Evolutionary conservation across 164 flowering plant species (phyloP), one percentile per base, ranked within the genome.

Genomic region (Magnolia sinica): DNA sequence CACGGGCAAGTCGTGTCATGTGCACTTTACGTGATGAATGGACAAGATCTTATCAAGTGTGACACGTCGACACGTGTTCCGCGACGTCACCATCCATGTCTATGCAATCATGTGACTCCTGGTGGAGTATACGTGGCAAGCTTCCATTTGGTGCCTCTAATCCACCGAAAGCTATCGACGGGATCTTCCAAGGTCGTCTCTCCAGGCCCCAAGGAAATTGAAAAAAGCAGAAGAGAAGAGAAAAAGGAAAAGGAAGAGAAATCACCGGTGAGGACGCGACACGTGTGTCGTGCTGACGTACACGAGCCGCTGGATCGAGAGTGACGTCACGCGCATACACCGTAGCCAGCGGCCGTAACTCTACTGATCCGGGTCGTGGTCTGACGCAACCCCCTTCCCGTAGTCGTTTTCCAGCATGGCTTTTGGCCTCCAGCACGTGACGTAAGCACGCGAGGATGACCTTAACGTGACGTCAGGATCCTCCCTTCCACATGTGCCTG

Each of bases 41-140:
- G 45, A 37, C 45, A 37, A 37, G 45, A 37, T 37, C 45, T 37
- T 37, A 37, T 37, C 45, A 37, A 37, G 45, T 3, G 45, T 37
- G 45, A 37, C 45, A 37, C 45, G 3, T 37, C 45, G 45, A 37
- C 45, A 19, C 74, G 63, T 24, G 74, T 27, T 64, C 8, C 13
- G 8, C 64, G 6, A 72, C 45, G 8, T 24, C 49, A 14, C 13
- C 74, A 72, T 8, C n/a, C 18, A 51, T 51, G 74, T 5, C 74
- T 31, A 50, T 22, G 64, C 20, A 52, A 14, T 8, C 50, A 52
- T 16, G 64, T 19, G 13, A 10, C 27, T 23, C 22, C 23, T 23
- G 24, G 74, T 72, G 74, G 74, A 52, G 13, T 55, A 45, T 64
- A 27, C 65, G 65, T 52, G 74, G 64, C 63, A 55, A 16, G 6